Base-by-base conservation (phyloP, 1,284 basidiomycete species). In the Ceratobasidium sp. region DNA sequence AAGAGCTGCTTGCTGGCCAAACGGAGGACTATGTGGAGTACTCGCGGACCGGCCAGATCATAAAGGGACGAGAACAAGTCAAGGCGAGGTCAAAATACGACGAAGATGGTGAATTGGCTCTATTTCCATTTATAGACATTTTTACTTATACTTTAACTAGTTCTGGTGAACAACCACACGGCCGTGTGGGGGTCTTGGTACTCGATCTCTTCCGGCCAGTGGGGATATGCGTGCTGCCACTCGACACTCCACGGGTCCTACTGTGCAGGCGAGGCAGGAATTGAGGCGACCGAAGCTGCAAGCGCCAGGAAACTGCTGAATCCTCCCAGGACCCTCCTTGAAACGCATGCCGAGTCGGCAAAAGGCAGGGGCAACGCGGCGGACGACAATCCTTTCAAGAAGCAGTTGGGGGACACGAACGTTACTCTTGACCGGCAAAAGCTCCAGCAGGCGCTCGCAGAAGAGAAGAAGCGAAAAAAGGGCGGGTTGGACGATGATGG, bases 1-100 rank as follows among this genome's bases (percentile, higher is more conserved):
- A 91, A 82, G 97, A 99, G 86, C 88, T 99, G 48, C 85, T 96
- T 52, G 91, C 92, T 79, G 98, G 98, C 0, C 97, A 99, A 86
- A 97, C 96, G 46, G 98, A 99, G 85, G 90, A 97, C 79, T 99
- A 99, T 81, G 94, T 99, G 64, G 98, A 99, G 86, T 99, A 99
- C 85, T 97, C 96, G 77, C 88, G 96, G 78, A 91, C 94, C 3
- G 98, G 98, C 30, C 92, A 95, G 83, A 88, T 99, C 75, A 89
- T 99, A 81, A 96, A 95, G 85, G 97, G 98, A n/a, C 90, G 91
- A 80, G 96, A 98, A 85, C 89, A 91, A 73, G 94, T 92, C 0
- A 95, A 94, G 84, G 90, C 90, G 18, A 89, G 89, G 82, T 97
- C 95, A 55, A 98, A 98, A 85, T 99, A 99, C 85, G 91, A 94